Base-by-base conservation (phyloP, 108 stramenopile species). In the Fragilariopsis cylindrus region DNA sequence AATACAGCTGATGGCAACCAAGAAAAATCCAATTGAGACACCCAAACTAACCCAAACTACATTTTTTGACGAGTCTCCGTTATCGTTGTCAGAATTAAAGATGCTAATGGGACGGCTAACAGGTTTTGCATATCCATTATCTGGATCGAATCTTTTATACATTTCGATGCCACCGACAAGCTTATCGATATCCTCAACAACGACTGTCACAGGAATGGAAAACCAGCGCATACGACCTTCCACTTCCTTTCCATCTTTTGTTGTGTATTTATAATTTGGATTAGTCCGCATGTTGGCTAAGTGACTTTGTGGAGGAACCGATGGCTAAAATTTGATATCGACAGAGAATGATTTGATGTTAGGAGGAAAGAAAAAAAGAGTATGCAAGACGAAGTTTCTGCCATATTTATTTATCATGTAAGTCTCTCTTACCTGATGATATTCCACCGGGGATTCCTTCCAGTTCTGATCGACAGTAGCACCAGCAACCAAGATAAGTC, bases 201-300 rank as follows among this genome's bases (percentile, higher is more conserved):
- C 81, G 30, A 92, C 74, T 5, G 86, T 87, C 4, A 87, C 58
- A 11, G 89, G 89, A 9, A 80, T 58, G 12, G 92, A 91, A 74
- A 89, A 86, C 90, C 93, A 97, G 58, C 88, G 78, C 8, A 88
- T 57, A 43, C 90, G 80, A 7, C 96, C 96, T 60, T 88, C 62
- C 15, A 96, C 81, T 21, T 72, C 30, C 48, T 89, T 92, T 11
- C 81, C 88, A 50, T 48, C 70, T 30, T 30, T 30, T 45, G 57
- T 75, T n/a, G 60, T 5, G 18, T 52, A n/a, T 44, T 78, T 53
- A 66, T 84, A 68, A 9, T 50, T 66, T 8, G 88, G 67, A 75
- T 95, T 91, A 4, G 94, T 95, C 54, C 96, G 75, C 39, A 91
- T 91, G 77, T 97, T 97, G 57, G 91, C 92, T 9, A 95, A 43